Percentiles rank a stretch among this genome's conserved stretches.
Conservation (phyloP, 768 basidiomycete species). For the Cyclocybe cylindracea region DNA sequence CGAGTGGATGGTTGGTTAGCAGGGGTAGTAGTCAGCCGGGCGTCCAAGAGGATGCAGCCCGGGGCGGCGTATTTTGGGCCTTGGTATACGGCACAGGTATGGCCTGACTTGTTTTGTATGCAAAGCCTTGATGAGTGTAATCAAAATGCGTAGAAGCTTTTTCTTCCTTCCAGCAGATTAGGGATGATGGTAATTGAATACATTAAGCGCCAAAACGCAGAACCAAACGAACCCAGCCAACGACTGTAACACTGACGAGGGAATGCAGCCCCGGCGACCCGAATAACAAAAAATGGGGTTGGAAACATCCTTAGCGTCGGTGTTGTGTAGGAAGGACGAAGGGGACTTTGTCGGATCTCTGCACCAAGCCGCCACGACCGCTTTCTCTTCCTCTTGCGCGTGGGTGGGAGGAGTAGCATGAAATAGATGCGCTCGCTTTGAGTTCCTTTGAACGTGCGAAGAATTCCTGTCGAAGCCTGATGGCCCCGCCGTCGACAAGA, state of each 20-base stretch:
- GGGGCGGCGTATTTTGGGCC: not conserved
- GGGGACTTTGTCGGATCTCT: conserved; percentile 16
- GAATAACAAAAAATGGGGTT: conserved; percentile 16
- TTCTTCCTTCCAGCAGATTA: conserved; percentile 18
- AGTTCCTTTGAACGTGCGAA: conserved; percentile 11
- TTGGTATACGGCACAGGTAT: conserved; percentile 9
- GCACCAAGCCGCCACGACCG: conserved; percentile 17
- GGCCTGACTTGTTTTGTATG: conserved; percentile 12
- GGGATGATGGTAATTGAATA: conserved; percentile 18
- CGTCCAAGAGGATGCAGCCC: too few species aligned
- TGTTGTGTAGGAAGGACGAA: conserved; percentile 16
- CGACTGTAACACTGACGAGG: conserved; percentile 23
- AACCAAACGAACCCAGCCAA: not conserved
- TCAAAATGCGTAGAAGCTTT: conserved; percentile 21
- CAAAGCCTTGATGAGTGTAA: conserved; percentile 24
- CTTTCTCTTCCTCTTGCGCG: conserved; percentile 8
- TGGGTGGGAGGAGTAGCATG: conserved; percentile 16
- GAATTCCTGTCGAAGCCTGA: conserved; percentile 22
- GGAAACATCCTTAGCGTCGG: conserved; percentile 22
- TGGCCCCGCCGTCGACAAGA: not conserved
- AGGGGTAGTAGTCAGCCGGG: too few species aligned
- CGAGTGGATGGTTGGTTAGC: too few species aligned
- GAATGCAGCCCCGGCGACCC: conserved; percentile 14
- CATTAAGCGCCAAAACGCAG: not conserved
- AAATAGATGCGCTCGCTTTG: conserved; percentile 20